These are phyloP conservation scores for Paraglomus occultum DNA, from an alignment of 192 early-diverging fungal genomes.

Conservation along the genomic window DNA sequence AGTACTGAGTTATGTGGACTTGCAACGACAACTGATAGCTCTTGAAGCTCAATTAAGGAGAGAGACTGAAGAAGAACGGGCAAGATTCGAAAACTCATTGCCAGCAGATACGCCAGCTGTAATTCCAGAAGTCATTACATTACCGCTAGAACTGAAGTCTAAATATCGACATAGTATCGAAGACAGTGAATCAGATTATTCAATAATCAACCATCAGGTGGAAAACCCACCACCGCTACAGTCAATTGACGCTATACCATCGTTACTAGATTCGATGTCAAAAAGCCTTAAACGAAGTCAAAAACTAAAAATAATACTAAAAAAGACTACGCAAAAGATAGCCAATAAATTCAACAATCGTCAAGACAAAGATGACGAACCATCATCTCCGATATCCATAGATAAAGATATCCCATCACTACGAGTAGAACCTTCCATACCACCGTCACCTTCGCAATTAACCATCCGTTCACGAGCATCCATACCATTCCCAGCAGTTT, in stretches of 20 bases:
- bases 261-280: background rate
- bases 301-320: slow-evolving; percentile 6
- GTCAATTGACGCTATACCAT: slow-evolving; percentile 2
- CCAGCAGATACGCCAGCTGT: slow-evolving; percentile 18
- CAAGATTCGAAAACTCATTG: slow-evolving; percentile 1
- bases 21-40: slow-evolving; percentile 10
- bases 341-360: background rate
- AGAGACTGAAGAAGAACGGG: slow-evolving; percentile 3
- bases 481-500: background rate
- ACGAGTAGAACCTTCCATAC: slow-evolving; percentile 6
- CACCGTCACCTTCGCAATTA: slow-evolving; percentile 14
- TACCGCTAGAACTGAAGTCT: background rate
- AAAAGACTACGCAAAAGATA: background rate
- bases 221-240: background rate
- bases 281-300: background rate
- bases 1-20: slow-evolving; percentile 15
- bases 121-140: slow-evolving; percentile 19
- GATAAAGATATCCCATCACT: slow-evolving; percentile 15
- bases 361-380: background rate
- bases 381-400: background rate
- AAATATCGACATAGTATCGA: background rate
- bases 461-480: slow-evolving; percentile 1
- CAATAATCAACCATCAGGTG: too few species aligned
- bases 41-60: slow-evolving; percentile 10
- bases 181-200: too few species aligned